Evolutionary conservation across 352 stramenopile genomes (phyloP).

Genomic region (Globisporangium acanthophoron): DNA sequence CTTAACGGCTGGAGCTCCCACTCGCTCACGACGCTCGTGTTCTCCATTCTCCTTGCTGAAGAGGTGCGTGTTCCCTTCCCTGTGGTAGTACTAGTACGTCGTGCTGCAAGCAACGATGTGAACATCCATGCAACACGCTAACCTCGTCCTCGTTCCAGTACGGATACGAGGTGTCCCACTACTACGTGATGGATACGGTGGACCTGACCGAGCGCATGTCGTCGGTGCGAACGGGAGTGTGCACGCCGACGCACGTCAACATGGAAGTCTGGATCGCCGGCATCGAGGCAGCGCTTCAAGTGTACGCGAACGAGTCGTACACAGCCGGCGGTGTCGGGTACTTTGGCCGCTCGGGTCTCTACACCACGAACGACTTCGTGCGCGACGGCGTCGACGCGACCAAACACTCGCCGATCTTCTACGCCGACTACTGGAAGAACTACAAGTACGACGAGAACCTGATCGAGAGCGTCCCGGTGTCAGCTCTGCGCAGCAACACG

Average conservation of each 20-base stretch:
- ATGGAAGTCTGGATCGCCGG: constrained; percentile 43
- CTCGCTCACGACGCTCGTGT: constrained; percentile 24
- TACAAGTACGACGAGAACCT: constrained; percentile 39
- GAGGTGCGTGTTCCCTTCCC: background rate
- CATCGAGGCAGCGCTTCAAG: constrained; percentile 7
- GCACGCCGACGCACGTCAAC: constrained; percentile 52
- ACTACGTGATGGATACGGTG: background rate
- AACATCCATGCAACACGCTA: background rate
- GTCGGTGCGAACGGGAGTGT: constrained; percentile 20
- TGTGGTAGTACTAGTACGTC: background rate
- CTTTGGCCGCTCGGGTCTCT: constrained; percentile 36
- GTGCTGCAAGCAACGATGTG: background rate
- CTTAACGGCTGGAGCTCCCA: constrained; percentile 39
- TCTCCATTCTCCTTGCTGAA: constrained; percentile 23
- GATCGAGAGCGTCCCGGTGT: background rate
- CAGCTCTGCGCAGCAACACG: too few species aligned
- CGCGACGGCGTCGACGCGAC: constrained; percentile 5
- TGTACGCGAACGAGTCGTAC: constrained; percentile 52
- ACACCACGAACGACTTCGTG: constrained; percentile 37
- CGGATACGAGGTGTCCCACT: constrained; percentile 20
- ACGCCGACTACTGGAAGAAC: constrained; percentile 41
- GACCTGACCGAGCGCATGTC: constrained; percentile 28
- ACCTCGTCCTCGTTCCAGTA: background rate
- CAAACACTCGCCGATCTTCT: constrained; percentile 14
- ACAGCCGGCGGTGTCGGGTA: constrained; percentile 28